These are phyloP conservation scores for Carex scoparia DNA, from an alignment of 176 grass and related monocot genomes.

Conservation along the genomic window DNA sequence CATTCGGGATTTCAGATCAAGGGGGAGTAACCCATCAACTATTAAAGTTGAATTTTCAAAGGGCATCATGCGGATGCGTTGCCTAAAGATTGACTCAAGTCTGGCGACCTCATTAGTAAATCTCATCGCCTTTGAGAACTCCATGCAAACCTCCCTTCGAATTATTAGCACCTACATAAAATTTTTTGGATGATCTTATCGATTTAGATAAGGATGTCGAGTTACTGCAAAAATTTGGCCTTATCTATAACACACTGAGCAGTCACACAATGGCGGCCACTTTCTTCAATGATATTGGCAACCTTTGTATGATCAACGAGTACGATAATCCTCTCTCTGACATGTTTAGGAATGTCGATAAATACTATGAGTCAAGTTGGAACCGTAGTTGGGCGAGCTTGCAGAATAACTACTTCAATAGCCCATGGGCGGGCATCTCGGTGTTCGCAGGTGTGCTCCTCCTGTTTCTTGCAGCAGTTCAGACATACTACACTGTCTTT, in stretches of 20 bases:
- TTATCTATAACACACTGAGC: neutral
- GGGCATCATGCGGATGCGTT: neutral
- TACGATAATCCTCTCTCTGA: neutral
- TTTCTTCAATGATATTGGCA: conserved; percentile 12
- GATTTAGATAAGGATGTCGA: neutral
- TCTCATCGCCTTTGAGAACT: conserved; percentile 2
- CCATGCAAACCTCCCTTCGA: neutral
- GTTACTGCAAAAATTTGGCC: neutral
- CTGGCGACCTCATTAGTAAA: neutral
- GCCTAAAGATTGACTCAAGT: neutral
- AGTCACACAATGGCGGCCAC: neutral
- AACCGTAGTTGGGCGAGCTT: neutral
- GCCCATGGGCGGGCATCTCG: neutral
- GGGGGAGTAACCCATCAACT: too few relatives aligned
- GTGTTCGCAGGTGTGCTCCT: neutral
- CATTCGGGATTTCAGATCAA: too few relatives aligned
- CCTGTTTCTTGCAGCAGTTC: neutral
- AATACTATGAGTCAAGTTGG: neutral
- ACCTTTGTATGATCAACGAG: neutral
- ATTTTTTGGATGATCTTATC: neutral
- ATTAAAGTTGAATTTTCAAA: neutral
- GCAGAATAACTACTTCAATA: neutral
- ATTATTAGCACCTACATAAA: neutral
- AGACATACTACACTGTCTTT: neutral
- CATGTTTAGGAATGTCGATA: neutral